Evolutionary conservation across 129 eudicot species (phyloP).

Genomic region (Daucus carota): DH1_v3.0 NC_030381.2:19155001-19155500

Average conservation of each 20-base stretch:
- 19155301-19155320: conserved; percentile 28
- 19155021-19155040: conserved; percentile 77
- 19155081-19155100: conserved; percentile 63
- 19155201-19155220: conserved; percentile 39
- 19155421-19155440: conserved; percentile 33
- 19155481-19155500: conserved; percentile 60
- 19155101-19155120: conserved; percentile 74
- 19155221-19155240: conserved; percentile 24
- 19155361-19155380: neutral
- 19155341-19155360: neutral
- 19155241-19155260: conserved; percentile 29
- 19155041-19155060: conserved; percentile 58
- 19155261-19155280: conserved; percentile 22
- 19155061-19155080: conserved; percentile 59
- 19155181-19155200: conserved; percentile 77
- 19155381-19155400: conserved; percentile 33
- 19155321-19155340: conserved; percentile 9
- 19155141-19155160: conserved; percentile 27
- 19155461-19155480: conserved; percentile 60
- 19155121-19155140: conserved; percentile 44
- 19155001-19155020: conserved; percentile 34
- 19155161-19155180: conserved; percentile 44
- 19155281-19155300: conserved; percentile 36
- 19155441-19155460: conserved; percentile 43
- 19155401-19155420: conserved; percentile 51